Conservation (phyloP, 192 early-diverging fungal genomes). For the Phlyctochytrium bullatum region DNA sequence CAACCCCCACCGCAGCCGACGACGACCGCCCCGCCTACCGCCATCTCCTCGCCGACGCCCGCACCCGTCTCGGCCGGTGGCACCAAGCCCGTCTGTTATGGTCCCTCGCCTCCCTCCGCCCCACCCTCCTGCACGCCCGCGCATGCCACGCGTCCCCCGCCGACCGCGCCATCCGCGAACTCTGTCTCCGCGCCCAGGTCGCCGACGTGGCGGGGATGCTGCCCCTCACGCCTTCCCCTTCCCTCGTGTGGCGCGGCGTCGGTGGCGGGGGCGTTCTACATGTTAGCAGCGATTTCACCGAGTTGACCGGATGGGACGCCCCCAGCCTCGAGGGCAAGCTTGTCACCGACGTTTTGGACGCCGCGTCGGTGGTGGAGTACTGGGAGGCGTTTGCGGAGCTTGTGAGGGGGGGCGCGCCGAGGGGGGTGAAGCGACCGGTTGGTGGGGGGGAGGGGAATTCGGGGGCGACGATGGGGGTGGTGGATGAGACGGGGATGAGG, state of each 20-base stretch:
- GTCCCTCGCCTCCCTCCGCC: slow-evolving; percentile 1
- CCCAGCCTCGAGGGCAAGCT: not conserved
- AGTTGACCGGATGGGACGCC: not conserved
- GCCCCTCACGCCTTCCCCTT: not conserved
- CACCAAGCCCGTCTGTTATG: not conserved
- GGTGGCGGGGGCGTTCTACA: not conserved
- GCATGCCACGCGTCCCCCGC: not conserved
- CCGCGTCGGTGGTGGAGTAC: not conserved
- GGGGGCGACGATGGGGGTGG: not conserved
- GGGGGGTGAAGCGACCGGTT: not conserved
- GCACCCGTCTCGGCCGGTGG: not conserved
- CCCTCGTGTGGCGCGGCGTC: not conserved
- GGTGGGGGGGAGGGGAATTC: not conserved
- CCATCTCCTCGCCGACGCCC: not conserved
- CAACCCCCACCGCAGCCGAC: not conserved
- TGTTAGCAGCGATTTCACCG: not conserved
- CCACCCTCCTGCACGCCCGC: not conserved
- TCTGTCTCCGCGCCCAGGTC: not conserved
- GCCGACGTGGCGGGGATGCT: not conserved
- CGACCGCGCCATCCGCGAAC: not conserved
- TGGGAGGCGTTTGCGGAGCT: not conserved
- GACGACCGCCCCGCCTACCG: not conserved
- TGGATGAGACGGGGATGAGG: not conserved
- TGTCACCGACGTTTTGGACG: not conserved
- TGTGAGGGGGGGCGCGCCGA: not conserved